Evolutionary conservation across 345 rosid genomes (phyloP), one percentile per base, ranked within the genome.

Genomic region (Eutrema heterophyllum): DNA sequence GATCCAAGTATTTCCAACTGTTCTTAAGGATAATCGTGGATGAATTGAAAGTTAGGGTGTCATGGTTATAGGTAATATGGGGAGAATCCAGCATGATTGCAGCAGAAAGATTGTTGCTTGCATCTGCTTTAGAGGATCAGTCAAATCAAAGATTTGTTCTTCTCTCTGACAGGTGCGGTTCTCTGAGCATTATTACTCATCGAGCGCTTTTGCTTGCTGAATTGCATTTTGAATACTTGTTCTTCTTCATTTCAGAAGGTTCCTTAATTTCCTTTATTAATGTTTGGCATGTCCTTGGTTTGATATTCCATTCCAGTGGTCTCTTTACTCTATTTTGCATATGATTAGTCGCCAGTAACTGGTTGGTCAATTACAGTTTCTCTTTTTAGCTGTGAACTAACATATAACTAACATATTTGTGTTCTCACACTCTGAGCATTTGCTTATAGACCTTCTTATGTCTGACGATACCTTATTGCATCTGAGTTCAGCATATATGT

Each of bases 81-180:
- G 99, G 97, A 44, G 92, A 90, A 69, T 82, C 97, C 0, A 92
- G 92, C 74, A 95, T 95, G 97, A 86, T 95, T 24, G 84, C 81
- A 45, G 99, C 99, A 1, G 97, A 92, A 74, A 86, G 89, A 79
- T 78, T 95, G 78, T 83, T 92, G 68, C 71, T 92, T 74, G 84
- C 83, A 3, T 72, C 88, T 63, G 99, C 97, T 68, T 79, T 95
- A 36, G 84, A 84, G 68, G 97, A 95, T 81, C 86, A 80, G 0
- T 85, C 89, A 2, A 95, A 90, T 79, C 96, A 86, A 73, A 90
- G 94, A 87, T 92, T 95, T 73, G 81, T 86, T 55, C 93, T 95
- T 35, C 89, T 95, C 54, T 95, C 97, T 58, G 99, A 95, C 80
- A 95, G 99, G 98, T 95, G 24, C 6, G 71, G 14, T 65, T 41